These are phyloP conservation scores for Ophiosphaerella korrae DNA, from an alignment of 2,329 filamentous ascomycete genomes.

Conservation along the genomic window DNA sequence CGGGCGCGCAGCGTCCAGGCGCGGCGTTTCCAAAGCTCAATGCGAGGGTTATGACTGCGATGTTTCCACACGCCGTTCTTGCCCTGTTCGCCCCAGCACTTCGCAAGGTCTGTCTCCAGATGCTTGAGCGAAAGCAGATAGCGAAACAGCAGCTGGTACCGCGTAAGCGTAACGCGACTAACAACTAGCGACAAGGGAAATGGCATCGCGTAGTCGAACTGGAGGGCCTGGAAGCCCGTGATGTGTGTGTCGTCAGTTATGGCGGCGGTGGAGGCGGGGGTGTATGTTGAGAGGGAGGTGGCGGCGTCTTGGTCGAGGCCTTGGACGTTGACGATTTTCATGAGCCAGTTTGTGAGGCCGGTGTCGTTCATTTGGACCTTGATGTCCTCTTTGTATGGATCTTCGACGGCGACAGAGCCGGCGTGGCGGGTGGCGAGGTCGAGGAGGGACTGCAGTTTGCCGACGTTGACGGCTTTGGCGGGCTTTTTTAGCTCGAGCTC, in stretches of 20 bases:
- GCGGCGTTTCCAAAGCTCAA: constrained; percentile 91
- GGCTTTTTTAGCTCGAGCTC: constrained; percentile 89
- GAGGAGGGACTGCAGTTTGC: constrained; percentile 92
- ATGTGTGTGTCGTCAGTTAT: constrained; percentile 83
- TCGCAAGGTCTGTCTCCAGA: constrained; percentile 83
- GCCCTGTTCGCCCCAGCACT: constrained; percentile 88
- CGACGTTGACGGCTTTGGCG: constrained; percentile 84
- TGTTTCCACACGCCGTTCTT: constrained; percentile 82
- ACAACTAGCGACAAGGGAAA: constrained; percentile 96
- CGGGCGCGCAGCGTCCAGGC: constrained; percentile 90
- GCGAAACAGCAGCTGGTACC: constrained; percentile 94
- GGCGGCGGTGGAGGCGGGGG: constrained; percentile 62
- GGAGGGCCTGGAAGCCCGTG: constrained; percentile 86
- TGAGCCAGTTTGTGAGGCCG: constrained; percentile 88
- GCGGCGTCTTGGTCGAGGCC: constrained; percentile 85
- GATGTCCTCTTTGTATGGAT: constrained; percentile 98
- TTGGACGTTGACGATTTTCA: constrained; percentile 95
- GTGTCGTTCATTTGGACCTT: constrained; percentile 97
- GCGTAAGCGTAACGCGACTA: constrained; percentile 92
- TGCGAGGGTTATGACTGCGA: constrained; percentile 70
- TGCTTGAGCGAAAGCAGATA: constrained; percentile 90
- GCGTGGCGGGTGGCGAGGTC: constrained; percentile 96
- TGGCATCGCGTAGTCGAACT: constrained; percentile 91
- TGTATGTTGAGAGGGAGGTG: constrained; percentile 69
- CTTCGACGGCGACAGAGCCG: constrained; percentile 88